These are phyloP conservation scores for Mycena amicta DNA, from an alignment of 768 basidiomycete genomes.

Conservation along the genomic window DNA sequence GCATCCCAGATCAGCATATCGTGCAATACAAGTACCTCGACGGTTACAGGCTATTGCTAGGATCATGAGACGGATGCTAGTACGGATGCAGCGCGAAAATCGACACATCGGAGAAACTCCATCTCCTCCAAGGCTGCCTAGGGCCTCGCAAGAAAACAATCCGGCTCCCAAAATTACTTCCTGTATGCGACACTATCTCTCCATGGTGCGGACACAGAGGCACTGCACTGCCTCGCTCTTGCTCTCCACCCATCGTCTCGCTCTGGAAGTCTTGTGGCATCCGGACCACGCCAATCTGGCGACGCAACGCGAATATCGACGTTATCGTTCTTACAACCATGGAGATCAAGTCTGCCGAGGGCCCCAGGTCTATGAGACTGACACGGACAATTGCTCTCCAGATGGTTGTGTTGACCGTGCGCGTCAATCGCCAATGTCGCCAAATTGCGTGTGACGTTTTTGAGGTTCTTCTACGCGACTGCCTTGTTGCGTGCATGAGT, in stretches of 20 bases:
- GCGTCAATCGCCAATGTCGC: conserved; percentile 1
- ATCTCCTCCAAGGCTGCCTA: neutral
- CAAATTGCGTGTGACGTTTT: conserved; percentile 7
- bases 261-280: neutral
- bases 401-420: neutral
- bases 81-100: too few species aligned
- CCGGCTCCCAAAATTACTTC: neutral
- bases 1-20: neutral
- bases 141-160: neutral
- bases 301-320: neutral
- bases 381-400: neutral
- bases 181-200: conserved; percentile 1
- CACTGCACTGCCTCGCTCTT: neutral
- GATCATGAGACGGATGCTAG: neutral
- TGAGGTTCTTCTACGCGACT: conserved; percentile 1
- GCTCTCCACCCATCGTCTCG: neutral
- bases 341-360: neutral
- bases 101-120: neutral
- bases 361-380: neutral
- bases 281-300: neutral
- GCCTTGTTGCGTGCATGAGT: neutral
- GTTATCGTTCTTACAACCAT: neutral
- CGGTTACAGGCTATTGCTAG: neutral
- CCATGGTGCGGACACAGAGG: neutral
- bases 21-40: neutral